phyloP scores from a whole-genome alignment of 345 rosid species.

The Populus simonii region DNA sequence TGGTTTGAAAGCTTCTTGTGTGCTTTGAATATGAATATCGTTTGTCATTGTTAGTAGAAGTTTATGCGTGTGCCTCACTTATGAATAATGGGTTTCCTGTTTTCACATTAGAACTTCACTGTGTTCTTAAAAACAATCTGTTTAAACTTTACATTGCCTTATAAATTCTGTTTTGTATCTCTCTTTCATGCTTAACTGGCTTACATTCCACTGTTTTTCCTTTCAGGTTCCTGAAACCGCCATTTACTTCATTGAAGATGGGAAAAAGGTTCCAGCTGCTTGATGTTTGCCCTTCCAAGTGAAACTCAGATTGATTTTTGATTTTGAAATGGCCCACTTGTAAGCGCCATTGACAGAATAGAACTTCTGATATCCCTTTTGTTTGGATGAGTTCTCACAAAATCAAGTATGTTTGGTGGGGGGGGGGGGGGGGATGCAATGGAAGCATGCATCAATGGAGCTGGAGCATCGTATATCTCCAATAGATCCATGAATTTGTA shows the following conservation, averaged over 20 bases:
- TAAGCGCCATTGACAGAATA: background rate
- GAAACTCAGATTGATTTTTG: background rate
- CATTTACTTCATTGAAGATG: constrained; percentile 87
- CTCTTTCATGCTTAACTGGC: background rate
- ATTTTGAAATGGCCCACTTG: background rate
- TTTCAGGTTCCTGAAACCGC: constrained; percentile 77
- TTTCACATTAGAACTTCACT: no score
- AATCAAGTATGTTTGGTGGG: background rate
- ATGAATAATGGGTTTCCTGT: no score
- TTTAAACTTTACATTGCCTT: no score
- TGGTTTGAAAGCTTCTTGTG: background rate
- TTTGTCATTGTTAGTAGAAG: background rate
- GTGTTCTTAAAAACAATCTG: no score
- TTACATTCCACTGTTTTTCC: background rate
- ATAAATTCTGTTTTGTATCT: background rate
- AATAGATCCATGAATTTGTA: background rate
- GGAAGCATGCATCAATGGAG: background rate
- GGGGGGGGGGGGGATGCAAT: background rate
- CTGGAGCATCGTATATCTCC: background rate
- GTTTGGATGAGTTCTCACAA: background rate
- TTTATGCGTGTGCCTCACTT: background rate
- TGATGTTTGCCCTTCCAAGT: constrained; percentile 27
- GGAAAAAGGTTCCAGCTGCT: constrained; percentile 78
- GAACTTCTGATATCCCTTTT: background rate
- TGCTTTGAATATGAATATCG: background rate